Conservation (phyloP, 2,329 filamentous ascomycete genomes). For the Celoporthe dispersa region DNA sequence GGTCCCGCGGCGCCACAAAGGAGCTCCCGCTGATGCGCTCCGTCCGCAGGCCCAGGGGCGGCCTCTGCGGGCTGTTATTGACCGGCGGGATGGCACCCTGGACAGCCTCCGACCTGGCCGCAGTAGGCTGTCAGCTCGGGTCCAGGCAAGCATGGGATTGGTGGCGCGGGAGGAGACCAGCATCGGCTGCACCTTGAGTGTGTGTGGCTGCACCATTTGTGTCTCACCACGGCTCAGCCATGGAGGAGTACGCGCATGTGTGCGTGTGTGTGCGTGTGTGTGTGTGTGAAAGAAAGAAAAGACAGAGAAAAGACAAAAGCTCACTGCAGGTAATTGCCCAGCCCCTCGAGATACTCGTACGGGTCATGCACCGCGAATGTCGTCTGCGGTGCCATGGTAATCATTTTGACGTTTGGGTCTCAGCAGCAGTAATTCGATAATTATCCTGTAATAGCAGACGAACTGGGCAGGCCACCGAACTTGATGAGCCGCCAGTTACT, state of each 20-base stretch:
- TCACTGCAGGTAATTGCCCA: constrained; percentile 32
- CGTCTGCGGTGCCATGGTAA: constrained; percentile 25
- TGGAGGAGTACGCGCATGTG: no score
- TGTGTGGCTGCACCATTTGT: no score
- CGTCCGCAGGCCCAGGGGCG: constrained; percentile 65
- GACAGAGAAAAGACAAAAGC: not conserved
- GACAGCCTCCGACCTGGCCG: constrained; percentile 54
- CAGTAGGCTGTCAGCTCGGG: not conserved
- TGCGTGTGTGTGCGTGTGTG: no score
- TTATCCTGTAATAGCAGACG: no score
- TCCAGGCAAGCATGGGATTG: not conserved
- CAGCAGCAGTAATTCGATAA: not conserved
- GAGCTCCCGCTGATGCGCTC: constrained; percentile 61
- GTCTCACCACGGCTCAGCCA: not conserved
- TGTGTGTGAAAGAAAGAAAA: not conserved
- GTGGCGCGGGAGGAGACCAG: no score
- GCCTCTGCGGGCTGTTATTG: constrained; percentile 68
- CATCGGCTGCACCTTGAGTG: no score
- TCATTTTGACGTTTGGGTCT: not conserved
- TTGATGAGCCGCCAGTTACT: not conserved
- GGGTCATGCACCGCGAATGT: constrained; percentile 29
- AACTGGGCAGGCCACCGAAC: no score
- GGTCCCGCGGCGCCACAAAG: constrained; percentile 54
- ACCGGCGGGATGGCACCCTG: constrained; percentile 64
- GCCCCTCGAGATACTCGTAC: constrained; percentile 29